phyloP scores from a whole-genome alignment of 495 filamentous ascomycete species.

The Aspergillus baeticus region DNA sequence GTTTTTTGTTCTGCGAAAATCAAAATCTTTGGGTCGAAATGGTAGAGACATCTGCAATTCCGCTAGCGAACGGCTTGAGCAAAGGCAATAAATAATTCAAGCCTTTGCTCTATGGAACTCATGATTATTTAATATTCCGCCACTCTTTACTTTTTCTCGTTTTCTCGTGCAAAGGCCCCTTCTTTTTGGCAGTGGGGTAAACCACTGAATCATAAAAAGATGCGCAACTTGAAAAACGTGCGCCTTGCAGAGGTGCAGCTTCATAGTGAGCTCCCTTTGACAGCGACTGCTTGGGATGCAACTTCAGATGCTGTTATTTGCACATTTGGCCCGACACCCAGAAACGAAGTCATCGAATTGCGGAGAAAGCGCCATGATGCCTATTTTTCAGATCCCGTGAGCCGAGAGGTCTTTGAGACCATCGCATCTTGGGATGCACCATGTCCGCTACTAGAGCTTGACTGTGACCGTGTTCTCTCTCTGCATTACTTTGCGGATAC shows the following conservation, averaged over 20 bases:
- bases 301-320: constrained; percentile 68
- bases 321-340: constrained; percentile 68
- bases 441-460: constrained; percentile 65
- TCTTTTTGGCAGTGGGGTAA: constrained; percentile 45
- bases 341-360: constrained; percentile 64
- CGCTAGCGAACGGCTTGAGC: constrained; percentile 1
- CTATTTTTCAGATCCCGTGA: constrained; percentile 34
- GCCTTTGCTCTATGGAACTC: constrained; percentile 7
- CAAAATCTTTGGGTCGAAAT: constrained; percentile 42
- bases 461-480: constrained; percentile 67
- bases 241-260: constrained; percentile 57
- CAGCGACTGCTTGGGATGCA: constrained; percentile 75
- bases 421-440: constrained; percentile 88
- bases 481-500: constrained; percentile 85
- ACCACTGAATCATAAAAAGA: constrained; percentile 36
- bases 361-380: constrained; percentile 42
- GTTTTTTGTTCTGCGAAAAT: constrained; percentile 39
- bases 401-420: constrained; percentile 38
- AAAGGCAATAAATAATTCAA: constrained; percentile 1
- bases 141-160: constrained; percentile 5
- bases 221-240: constrained; percentile 80
- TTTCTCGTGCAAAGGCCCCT: constrained; percentile 1
- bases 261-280: constrained; percentile 56
- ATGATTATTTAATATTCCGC: constrained; percentile 3
- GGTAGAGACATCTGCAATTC: constrained; percentile 21